phyloP scores from a whole-genome alignment of 1,139 yeast genomes.

The Sugiyamaella paludigena region DNA sequence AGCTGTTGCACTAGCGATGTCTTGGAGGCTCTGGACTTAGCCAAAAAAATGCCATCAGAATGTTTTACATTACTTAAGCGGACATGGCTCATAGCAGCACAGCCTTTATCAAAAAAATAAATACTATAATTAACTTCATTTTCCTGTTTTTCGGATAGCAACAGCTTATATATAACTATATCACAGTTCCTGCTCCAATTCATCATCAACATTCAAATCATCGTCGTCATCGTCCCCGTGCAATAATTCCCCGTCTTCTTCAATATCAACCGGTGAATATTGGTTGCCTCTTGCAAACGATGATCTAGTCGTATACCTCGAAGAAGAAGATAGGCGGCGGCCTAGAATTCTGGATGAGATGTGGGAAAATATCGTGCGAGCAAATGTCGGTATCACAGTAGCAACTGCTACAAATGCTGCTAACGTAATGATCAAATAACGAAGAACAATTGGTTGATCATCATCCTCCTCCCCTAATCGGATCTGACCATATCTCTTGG shows the following conservation, averaged over 20 bases:
- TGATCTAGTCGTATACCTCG: constrained; percentile 26
- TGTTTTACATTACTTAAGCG: too few species aligned
- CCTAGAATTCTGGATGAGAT: constrained; percentile 15
- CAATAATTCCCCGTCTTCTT: constrained; percentile 30
- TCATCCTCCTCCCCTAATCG: constrained; percentile 73
- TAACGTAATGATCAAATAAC: constrained; percentile 30
- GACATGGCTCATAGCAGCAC: too few species aligned
- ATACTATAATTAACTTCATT: too few species aligned
- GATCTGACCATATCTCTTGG: constrained; percentile 79
- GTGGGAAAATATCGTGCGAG: constrained; percentile 14
- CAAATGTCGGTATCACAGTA: constrained; percentile 32
- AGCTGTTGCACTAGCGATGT: too few species aligned
- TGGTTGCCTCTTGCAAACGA: constrained; percentile 29
- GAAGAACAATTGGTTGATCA: constrained; percentile 26
- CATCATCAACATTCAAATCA: constrained; percentile 27
- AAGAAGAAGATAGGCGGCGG: not conserved
- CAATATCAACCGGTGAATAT: constrained; percentile 29
- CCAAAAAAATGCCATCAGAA: too few species aligned
- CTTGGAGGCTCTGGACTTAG: too few species aligned
- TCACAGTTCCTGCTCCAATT: constrained; percentile 10
- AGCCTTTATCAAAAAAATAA: too few species aligned
- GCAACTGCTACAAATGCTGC: constrained; percentile 37
- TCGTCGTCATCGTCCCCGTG: constrained; percentile 28
- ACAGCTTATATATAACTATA: too few species aligned
- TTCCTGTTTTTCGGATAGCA: too few species aligned